phyloP scores from a whole-genome alignment of 305 asterid species.

The Fraxinus nigra region DNA sequence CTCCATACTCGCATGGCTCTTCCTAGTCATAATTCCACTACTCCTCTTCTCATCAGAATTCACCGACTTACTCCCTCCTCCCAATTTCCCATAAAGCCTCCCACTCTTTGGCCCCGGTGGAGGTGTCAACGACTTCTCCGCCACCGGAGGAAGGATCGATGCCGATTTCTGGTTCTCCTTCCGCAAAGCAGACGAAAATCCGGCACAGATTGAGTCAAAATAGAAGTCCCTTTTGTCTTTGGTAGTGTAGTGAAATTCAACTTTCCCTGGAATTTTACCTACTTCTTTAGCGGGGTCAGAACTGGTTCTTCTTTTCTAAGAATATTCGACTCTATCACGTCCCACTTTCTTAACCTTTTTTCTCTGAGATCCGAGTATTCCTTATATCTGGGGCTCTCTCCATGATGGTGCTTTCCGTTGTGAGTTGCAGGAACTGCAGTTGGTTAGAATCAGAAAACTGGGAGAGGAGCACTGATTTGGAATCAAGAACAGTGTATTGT shows the following conservation, averaged over 20 bases:
- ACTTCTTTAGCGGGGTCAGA: slow-evolving; percentile 51
- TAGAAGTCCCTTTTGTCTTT: slow-evolving; percentile 40
- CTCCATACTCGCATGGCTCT: slow-evolving; percentile 70
- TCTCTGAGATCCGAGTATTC: slow-evolving; percentile 44
- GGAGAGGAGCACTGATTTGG: slow-evolving; percentile 51
- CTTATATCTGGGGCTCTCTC: slow-evolving; percentile 41
- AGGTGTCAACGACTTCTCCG: slow-evolving; percentile 52
- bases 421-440: slow-evolving; percentile 46
- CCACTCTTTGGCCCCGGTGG: slow-evolving; percentile 50
- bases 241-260: slow-evolving; percentile 51
- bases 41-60: slow-evolving; percentile 67
- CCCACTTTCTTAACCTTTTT: slow-evolving; percentile 29
- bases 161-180: slow-evolving; percentile 84
- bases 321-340: slow-evolving; percentile 15
- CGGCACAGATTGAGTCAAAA: slow-evolving; percentile 78
- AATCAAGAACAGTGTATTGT: slow-evolving; percentile 51
- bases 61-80: slow-evolving; percentile 69
- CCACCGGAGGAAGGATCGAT: slow-evolving; percentile 37
- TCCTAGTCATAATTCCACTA: slow-evolving; percentile 64
- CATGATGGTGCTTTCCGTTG: slow-evolving; percentile 14
- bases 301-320: slow-evolving; percentile 2
- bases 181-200: slow-evolving; percentile 71
- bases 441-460: slow-evolving; percentile 47
- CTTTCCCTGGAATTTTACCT: slow-evolving; percentile 57
- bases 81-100: slow-evolving; percentile 41